Evolutionary conservation across 2,329 filamentous ascomycete species (phyloP), one percentile per base, ranked within the genome.

Genomic region (Tolypocladium inflatum): DNA sequence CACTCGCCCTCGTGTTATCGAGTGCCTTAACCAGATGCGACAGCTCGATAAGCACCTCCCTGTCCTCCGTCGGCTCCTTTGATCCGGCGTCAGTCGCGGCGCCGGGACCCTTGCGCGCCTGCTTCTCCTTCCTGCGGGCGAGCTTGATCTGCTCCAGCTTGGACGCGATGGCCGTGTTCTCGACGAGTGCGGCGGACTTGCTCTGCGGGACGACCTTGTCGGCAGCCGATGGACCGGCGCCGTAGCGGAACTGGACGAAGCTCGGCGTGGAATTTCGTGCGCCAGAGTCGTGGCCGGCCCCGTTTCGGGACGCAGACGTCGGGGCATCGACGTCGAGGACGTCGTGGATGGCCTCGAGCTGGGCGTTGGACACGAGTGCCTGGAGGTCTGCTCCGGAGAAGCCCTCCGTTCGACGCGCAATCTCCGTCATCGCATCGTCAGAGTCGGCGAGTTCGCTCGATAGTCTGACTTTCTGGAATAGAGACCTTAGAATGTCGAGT

Each of bases 271-370:
- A 67, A 54, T 64, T 67, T 19, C 65, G 55, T 55, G 65, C 63
- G 58, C 63, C 63, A 58, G 61, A 55, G 58, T 73, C 68, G 62
- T 70, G 68, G 55, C 73, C 70, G 61, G 68, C 71, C n/a, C 71
- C 68, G 13, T 69, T 69, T 52, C 68, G 71, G 39, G 62, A 66
- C 21, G 65, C 67, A 33, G 64, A 64, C 66, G 50, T 84, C 78
- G 66, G 63, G 6, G 62, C 87, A 84, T 57, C 85, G 5, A 69
- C 66, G 51, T 73, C 87, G 0, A 99, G 82, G 2, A 95, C 86
- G 64, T 97, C 92, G 69, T 99, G 94, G 63, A 99, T 97, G 35
- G 94, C 94, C 75, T 97, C 93, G 7, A 99, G 81, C 70, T 99
- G 94, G 0, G 94, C 92, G 64, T 99, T 99, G 66, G 96, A 97